These are phyloP conservation scores for Mycena belliarum DNA, from an alignment of 768 basidiomycete genomes.

Conservation along the genomic window DNA sequence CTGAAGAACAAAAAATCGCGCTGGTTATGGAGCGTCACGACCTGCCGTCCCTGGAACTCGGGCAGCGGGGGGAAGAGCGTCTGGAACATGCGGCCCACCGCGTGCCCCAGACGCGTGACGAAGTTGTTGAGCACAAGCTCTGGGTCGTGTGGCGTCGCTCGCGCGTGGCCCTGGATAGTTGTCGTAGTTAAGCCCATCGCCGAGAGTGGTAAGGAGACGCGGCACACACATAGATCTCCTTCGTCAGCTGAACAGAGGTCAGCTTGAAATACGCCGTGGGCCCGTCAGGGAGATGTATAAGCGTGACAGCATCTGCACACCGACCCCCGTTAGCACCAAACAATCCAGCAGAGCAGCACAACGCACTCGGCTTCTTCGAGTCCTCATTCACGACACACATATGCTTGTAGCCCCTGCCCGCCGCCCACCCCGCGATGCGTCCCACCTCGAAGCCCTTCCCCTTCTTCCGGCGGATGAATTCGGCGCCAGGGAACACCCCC, in stretches of 20 bases:
- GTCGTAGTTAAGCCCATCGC: neutral
- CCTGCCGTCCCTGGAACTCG: conserved; percentile 94
- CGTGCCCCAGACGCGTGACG: conserved; percentile 90
- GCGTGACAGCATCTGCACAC: conserved; percentile 81
- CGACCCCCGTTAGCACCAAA: neutral
- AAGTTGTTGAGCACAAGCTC: conserved; percentile 96
- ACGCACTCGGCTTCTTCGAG: conserved; percentile 89
- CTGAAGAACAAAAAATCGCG: conserved; percentile 98
- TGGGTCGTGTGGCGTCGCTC: conserved; percentile 89
- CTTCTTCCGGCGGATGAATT: conserved; percentile 84
- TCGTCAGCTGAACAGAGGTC: conserved; percentile 81
- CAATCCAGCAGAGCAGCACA: neutral
- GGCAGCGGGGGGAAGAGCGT: conserved; percentile 94
- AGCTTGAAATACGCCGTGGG: conserved; percentile 97
- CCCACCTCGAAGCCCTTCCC: conserved; percentile 92
- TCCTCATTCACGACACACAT: conserved; percentile 95
- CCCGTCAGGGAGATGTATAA: conserved; percentile 87
- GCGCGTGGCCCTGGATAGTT: conserved; percentile 77
- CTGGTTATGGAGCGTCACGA: conserved; percentile 96
- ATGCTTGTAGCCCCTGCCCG: conserved; percentile 84
- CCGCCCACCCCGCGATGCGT: conserved; percentile 90
- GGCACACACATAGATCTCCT: conserved; percentile 78
- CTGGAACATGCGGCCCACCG: conserved; percentile 93
- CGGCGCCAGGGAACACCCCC: conserved; percentile 88
- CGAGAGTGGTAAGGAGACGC: neutral